Base-by-base conservation (phyloP, 345 rosid genomes). In the Physaria fendleri region DNA sequence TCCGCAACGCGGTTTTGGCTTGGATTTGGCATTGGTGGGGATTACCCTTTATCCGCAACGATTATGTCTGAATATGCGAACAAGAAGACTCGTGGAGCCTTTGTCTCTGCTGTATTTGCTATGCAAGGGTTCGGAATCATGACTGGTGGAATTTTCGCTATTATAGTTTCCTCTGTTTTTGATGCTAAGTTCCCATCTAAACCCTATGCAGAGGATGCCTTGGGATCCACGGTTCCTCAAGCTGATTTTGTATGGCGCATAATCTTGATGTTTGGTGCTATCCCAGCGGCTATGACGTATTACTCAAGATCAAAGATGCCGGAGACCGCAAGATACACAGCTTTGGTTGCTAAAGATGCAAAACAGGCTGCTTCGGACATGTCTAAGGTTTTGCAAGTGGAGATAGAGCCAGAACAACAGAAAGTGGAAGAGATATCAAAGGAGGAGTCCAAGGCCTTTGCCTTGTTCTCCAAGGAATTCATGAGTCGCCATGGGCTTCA, bases 401-500 rank as follows among this genome's bases (percentile, higher is more conserved):
- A 73, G 22, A 43, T 64, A 41, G 66, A 60, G 16, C 16, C 58
- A 32, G 76, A 71, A n/a, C 58, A 73, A 4, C 27, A 33, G 16
- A 66, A 52, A 13, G 25, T 61, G 0, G 54, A 42, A 3, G 55
- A 58, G 42, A 57, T 15, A 22, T 48, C 65, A 43, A 57, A 5
- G 10, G 40, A 56, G n/a, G 57, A 63, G 34, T 13, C 46, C 23
- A 58, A 71, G 8, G 57, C 75, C 29, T 65, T 71, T 35, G 0
- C 22, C 56, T 71, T 88, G 42, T 47, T 85, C 7, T 83, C 96
- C 32, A 76, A 12, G 58, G 59, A 65, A 34, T 85, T 88, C 78
- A 45, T 85, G 40, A 77, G 51, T 5, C 81, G 80, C 21, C 94
- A 88, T 28, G 88, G 96, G 18, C 65, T 64, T 13, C 81, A 88